Evolutionary conservation across 164 flowering plant species (phyloP).

Genomic region (Vitis vinifera): ASM3070453v1 NC_081814.1:11786501-11787000

Average conservation of each 20-base stretch:
- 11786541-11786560: no score
- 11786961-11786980: no score
- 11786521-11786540: no score
- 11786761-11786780: conserved; percentile 99
- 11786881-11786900: neutral
- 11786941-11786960: neutral
- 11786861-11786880: conserved; percentile 38
- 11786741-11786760: conserved; percentile 96
- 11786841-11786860: conserved; percentile 36
- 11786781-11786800: conserved; percentile 99
- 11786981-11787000: no score
- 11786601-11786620: no score
- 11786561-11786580: no score
- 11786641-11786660: neutral
- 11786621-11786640: no score
- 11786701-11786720: no score
- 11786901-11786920: neutral
- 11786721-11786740: conserved; percentile 54
- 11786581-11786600: no score
- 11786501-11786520: no score
- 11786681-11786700: neutral
- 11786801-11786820: conserved; percentile 94
- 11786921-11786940: no score
- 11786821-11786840: conserved; percentile 86
- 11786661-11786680: neutral